Evolutionary conservation across 2,329 filamentous ascomycete species (phyloP).

Genomic region (Monosporascus cannonballus): DNA sequence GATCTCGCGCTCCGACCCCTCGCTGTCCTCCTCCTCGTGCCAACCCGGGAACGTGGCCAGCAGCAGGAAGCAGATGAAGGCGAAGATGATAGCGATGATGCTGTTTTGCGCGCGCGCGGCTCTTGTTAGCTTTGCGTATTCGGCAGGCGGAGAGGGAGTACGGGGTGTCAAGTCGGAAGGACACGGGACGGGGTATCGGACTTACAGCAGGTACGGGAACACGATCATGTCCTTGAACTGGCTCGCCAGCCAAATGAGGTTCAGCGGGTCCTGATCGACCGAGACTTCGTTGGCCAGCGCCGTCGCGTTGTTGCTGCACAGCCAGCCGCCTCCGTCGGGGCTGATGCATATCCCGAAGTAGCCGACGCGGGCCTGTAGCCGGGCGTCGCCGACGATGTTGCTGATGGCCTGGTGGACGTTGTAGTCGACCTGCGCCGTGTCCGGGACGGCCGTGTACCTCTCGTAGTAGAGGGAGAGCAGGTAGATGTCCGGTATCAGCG

Average conservation of each 20-base stretch:
- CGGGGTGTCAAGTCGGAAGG: neutral
- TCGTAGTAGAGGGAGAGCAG: constrained; percentile 97
- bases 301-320: constrained; percentile 97
- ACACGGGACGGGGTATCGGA: constrained; percentile 10
- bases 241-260: constrained; percentile 92
- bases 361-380: constrained; percentile 84
- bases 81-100: constrained; percentile 96
- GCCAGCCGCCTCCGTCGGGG: constrained; percentile 80
- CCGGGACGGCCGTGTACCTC: constrained; percentile 73
- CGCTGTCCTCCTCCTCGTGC: constrained; percentile 82
- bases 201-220: constrained; percentile 92
- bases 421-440: constrained; percentile 85
- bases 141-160: neutral
- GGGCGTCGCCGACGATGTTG: constrained; percentile 81
- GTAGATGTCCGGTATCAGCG: constrained; percentile 92
- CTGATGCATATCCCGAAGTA: constrained; percentile 98
- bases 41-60: constrained; percentile 96
- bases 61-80: constrained; percentile 90
- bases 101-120: constrained; percentile 34
- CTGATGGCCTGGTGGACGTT: constrained; percentile 78
- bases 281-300: constrained; percentile 82
- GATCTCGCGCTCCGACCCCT: constrained; percentile 80
- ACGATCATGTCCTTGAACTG: constrained; percentile 99
- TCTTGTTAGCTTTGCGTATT: neutral
- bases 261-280: constrained; percentile 90